Evolutionary conservation across 1,139 yeast species (phyloP), one percentile per base, ranked within the genome.

Genomic region (Protomyces arabidopsidicola): DNA sequence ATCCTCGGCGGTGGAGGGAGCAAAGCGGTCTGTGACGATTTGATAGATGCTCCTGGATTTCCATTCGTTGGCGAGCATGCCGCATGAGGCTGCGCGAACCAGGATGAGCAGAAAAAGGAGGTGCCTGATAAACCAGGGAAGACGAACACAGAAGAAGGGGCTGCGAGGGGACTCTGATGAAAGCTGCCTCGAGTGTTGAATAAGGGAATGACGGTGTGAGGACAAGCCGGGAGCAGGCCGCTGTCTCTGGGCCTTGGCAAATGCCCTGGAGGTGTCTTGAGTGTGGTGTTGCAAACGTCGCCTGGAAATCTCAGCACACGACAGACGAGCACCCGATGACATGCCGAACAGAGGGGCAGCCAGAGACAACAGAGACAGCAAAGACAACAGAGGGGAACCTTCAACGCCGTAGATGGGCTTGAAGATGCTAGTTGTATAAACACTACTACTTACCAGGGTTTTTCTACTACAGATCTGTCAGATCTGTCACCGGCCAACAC

Each of bases 11-110:
- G 39, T 34, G 16, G 45, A 18, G 35, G 62, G 62, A 45, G 63
- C 63, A 38, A 60, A 60, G 12, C 63, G 34, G 48, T 60, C 63
- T 14, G 63, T 60, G 31, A 60, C 31, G 18, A 66, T 55, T 45
- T 66, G 68, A 45, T 66, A 66, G 35, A 66, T 66, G 24, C 65
- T 51, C 22, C 65, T 53, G 35, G 51, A 31, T 31, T 63, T 63
- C 68, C 68, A 66, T 55, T 66, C 66, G 34, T 35, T 65, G 5
- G 65, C 57, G 52, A 51, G 53, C 62, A 58, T 58, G 48, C 48
- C 48, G 48, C 48, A 42, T 42, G 48, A 42, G 48, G 48, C 48
- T n/a, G 22, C 48, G 48, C 48, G 48, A 42, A 42, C 48, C 22
- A 42, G 48, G 22, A 42, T n/a, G 22, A 42, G 48, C 48, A 20